phyloP scores from a whole-genome alignment of 2,329 filamentous ascomycete species.

The Amylocarpus encephaloides region DNA sequence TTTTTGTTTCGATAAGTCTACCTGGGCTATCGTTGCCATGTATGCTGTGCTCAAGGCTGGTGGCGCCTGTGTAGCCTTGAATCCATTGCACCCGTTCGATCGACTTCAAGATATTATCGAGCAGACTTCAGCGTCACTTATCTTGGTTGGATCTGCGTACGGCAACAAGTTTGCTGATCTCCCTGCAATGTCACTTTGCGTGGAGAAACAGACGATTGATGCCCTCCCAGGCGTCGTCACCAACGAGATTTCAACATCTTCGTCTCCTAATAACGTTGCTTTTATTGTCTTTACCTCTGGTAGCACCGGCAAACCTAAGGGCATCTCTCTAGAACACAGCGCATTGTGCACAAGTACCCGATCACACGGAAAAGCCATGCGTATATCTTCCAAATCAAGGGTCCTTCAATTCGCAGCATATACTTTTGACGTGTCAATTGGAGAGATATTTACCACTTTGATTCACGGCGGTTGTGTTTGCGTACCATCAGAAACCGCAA shows the following conservation, averaged over 20 bases:
- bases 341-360: constrained; percentile 4
- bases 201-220: too few relatives aligned
- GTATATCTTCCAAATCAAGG: constrained; percentile 4
- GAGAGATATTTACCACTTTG: constrained; percentile 28
- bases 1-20: constrained; percentile 30
- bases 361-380: constrained; percentile 4
- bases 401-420: constrained; percentile 30
- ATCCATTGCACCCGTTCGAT: constrained; percentile 23
- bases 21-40: constrained; percentile 19
- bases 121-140: too few relatives aligned
- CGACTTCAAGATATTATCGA: too few relatives aligned
- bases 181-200: too few relatives aligned
- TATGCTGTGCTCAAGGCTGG: constrained; percentile 30
- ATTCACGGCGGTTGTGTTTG: constrained; percentile 36
- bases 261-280: constrained; percentile 31
- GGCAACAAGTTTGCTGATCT: too few relatives aligned
- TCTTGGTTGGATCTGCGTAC: too few relatives aligned
- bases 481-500: constrained; percentile 35
- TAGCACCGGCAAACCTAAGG: constrained; percentile 20
- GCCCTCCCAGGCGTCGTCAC: too few relatives aligned
- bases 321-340: constrained; percentile 23
- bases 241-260: too few relatives aligned
- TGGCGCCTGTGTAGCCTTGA: constrained; percentile 28
- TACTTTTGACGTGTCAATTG: constrained; percentile 37
- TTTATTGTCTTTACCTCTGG: constrained; percentile 24